Conservation (phyloP, 257 asterid genomes). For the Solanum corneliomulleri region DNA sequence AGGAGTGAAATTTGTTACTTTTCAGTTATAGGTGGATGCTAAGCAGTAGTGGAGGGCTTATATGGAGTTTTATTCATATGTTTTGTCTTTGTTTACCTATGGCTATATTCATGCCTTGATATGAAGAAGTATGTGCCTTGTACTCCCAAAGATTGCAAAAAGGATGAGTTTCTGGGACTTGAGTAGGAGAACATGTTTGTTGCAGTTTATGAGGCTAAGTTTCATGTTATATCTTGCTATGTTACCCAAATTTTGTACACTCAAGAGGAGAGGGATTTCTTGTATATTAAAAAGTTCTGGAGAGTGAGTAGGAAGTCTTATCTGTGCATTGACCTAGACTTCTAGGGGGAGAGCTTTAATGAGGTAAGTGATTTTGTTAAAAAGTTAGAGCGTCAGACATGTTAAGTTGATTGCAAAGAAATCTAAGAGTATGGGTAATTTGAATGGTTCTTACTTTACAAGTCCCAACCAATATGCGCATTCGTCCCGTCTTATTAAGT, state of each 20-base stretch:
- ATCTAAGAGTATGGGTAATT: not conserved
- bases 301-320: not conserved
- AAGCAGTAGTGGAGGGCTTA: not conserved
- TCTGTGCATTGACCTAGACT: too few species aligned
- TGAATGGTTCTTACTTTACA: not conserved
- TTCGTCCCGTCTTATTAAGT: fast-evolving
- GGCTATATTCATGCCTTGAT: not conserved
- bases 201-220: not conserved
- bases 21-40: not conserved
- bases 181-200: too few species aligned
- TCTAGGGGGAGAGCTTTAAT: not conserved
- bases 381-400: not conserved
- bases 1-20: too few species aligned
- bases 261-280: too few species aligned
- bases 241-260: not conserved
- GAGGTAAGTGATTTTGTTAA: not conserved
- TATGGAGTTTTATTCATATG: too few species aligned
- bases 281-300: too few species aligned
- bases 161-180: not conserved
- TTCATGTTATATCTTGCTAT: not conserved
- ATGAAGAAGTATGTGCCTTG: not conserved
- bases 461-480: not conserved
- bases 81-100: too few species aligned
- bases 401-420: not conserved
- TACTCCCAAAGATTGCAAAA: not conserved